Conservation (phyloP, 306 rosid genomes). For the Gillenia trifoliata region DNA sequence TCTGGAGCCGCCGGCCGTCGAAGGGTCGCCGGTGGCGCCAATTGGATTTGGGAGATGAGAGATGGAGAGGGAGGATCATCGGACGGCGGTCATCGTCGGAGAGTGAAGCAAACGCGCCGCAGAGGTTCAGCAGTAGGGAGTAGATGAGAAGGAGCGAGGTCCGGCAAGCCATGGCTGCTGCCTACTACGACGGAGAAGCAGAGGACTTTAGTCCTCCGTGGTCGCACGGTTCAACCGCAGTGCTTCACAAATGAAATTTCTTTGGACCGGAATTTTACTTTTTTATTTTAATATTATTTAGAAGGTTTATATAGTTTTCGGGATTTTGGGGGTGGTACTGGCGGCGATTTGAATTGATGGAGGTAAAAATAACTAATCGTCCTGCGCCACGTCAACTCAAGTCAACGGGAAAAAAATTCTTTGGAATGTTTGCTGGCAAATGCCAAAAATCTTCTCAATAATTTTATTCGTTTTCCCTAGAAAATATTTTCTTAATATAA, state of each 20-base stretch:
- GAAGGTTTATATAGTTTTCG: neutral
- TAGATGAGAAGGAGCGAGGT: neutral
- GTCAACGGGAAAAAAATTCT: neutral
- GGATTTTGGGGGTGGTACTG: neutral
- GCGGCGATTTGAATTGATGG: neutral
- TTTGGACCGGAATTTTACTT: neutral
- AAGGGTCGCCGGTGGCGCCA: slow-evolving; percentile 19
- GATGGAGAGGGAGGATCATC: slow-evolving; percentile 38
- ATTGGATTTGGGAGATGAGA: slow-evolving; percentile 19
- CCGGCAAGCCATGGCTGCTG: slow-evolving; percentile 26
- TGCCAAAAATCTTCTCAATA: neutral
- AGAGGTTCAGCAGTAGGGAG: slow-evolving; percentile 5
- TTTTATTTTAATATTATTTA: neutral
- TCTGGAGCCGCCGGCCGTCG: slow-evolving; percentile 33
- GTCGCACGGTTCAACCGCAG: neutral
- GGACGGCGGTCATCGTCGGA: slow-evolving; percentile 25
- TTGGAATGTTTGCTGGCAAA: neutral
- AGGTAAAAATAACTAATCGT: neutral
- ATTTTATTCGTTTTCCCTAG: too few relatives aligned
- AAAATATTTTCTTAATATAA: neutral
- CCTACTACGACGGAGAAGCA: slow-evolving; percentile 1
- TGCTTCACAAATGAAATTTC: neutral
- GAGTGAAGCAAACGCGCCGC: neutral
- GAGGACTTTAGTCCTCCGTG: slow-evolving; percentile 34
- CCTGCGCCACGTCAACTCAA: neutral